Evolutionary conservation across 2,329 filamentous ascomycete species (phyloP).

Genomic region (Aspergillus clavatus): DNA sequence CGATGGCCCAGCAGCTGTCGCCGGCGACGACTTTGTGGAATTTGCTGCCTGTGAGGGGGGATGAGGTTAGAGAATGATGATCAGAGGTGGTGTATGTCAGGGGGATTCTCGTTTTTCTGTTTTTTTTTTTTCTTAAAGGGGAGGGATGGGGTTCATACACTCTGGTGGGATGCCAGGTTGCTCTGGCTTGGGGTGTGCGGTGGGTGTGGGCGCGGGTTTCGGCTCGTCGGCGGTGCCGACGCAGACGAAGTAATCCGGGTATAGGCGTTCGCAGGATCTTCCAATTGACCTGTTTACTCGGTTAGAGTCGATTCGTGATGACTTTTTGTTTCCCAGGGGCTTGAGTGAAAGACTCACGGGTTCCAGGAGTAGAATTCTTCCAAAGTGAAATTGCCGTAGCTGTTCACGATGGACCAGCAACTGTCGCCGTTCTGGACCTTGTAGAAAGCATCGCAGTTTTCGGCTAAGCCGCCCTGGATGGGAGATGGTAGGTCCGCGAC

Average conservation of each 20-base stretch:
- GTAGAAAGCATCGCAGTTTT: neutral
- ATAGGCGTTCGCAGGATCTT: neutral
- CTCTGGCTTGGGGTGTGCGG: neutral
- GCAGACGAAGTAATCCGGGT: neutral
- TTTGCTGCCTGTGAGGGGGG: neutral
- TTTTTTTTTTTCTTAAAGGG: too few relatives aligned
- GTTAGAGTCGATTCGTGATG: neutral
- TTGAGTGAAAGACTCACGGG: neutral
- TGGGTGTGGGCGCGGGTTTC: neutral
- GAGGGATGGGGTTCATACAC: neutral
- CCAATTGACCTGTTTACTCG: neutral
- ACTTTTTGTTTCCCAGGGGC: neutral
- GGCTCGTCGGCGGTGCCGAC: neutral
- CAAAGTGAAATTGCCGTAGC: neutral
- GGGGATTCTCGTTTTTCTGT: too few relatives aligned
- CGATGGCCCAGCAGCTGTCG: conserved; percentile 2
- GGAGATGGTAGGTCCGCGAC: neutral
- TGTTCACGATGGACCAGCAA: neutral
- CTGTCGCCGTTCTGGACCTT: neutral
- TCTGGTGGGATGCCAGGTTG: neutral
- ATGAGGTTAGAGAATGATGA: neutral
- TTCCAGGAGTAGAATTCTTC: neutral
- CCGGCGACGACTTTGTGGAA: conserved; percentile 2
- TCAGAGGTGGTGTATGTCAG: too few relatives aligned
- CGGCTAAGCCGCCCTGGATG: neutral